phyloP scores from a whole-genome alignment of 2,329 filamentous ascomycete species.

The Botryotinia narcissicola region DNA sequence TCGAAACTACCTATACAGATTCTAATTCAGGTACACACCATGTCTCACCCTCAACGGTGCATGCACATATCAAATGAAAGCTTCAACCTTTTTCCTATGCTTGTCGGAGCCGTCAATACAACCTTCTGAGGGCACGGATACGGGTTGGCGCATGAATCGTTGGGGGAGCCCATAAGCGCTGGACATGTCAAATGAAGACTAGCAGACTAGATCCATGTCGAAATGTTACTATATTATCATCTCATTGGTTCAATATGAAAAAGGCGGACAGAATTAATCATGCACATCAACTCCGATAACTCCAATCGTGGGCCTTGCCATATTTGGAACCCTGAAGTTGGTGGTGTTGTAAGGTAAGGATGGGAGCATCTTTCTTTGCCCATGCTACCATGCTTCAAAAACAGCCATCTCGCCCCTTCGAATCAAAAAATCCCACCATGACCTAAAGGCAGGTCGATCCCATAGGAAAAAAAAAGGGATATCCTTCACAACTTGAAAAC shows the following conservation, averaged over 20 bases:
- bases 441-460: conserved; percentile 14
- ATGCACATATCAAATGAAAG: not conserved
- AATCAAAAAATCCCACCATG: conserved; percentile 13
- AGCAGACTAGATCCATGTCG: conserved; percentile 13
- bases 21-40: not conserved
- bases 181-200: conserved; percentile 10
- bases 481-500: conserved; percentile 15
- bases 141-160: conserved; percentile 7
- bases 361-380: not conserved
- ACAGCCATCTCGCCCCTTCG: conserved; percentile 14
- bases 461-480: not conserved
- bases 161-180: conserved; percentile 8
- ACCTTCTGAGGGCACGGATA: conserved; percentile 9
- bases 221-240: not conserved
- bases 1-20: not conserved
- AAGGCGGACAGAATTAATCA: conserved; percentile 11
- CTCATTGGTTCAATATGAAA: conserved; percentile 7
- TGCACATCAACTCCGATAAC: conserved; percentile 23
- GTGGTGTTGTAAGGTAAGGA: conserved; percentile 8
- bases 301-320: conserved; percentile 29
- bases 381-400: conserved; percentile 15
- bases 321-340: conserved; percentile 27
- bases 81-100: not conserved
- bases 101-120: conserved; percentile 1
- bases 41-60: not conserved